Evolutionary conservation across 345 rosid genomes (phyloP).

Genomic region (Gossypium thurberi): DNA sequence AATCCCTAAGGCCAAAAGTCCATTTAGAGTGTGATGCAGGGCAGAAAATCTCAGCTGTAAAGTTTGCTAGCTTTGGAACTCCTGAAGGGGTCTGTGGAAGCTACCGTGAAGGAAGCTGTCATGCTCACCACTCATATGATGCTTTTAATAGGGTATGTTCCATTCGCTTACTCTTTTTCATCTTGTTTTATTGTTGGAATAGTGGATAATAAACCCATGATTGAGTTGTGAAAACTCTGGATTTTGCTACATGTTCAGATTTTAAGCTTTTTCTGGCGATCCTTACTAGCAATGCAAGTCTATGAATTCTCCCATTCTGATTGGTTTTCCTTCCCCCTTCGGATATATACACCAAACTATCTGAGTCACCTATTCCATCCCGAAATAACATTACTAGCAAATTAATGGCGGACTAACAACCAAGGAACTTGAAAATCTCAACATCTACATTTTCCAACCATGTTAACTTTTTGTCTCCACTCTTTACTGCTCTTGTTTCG

Average conservation of each 20-base stretch:
- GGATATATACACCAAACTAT: background rate
- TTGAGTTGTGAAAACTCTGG: too few species aligned
- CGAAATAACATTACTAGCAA: background rate
- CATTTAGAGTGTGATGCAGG: constrained; percentile 75
- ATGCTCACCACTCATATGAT: constrained; percentile 84
- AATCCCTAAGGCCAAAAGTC: constrained; percentile 79
- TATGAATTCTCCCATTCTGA: background rate
- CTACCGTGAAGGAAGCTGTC: constrained; percentile 79
- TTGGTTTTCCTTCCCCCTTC: background rate
- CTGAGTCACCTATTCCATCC: background rate
- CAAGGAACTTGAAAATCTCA: background rate
- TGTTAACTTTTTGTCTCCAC: background rate
- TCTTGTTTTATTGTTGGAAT: background rate
- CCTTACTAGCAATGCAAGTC: background rate
- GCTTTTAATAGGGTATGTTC: constrained; percentile 76
- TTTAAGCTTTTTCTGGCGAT: background rate
- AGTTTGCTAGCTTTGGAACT: constrained; percentile 96
- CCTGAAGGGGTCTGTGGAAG: constrained; percentile 89
- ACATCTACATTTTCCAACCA: background rate
- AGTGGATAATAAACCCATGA: background rate
- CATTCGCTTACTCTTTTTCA: background rate
- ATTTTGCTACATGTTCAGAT: too few species aligned
- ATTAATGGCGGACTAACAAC: background rate
- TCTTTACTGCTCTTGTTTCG: background rate
- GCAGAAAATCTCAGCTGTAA: constrained; percentile 67